Percentiles rank a stretch among this genome's conserved stretches.
These are phyloP conservation scores for Neurospora sp. DNA, from an alignment of 2,329 filamentous ascomycete species.

Conservation along the genomic window DNA sequence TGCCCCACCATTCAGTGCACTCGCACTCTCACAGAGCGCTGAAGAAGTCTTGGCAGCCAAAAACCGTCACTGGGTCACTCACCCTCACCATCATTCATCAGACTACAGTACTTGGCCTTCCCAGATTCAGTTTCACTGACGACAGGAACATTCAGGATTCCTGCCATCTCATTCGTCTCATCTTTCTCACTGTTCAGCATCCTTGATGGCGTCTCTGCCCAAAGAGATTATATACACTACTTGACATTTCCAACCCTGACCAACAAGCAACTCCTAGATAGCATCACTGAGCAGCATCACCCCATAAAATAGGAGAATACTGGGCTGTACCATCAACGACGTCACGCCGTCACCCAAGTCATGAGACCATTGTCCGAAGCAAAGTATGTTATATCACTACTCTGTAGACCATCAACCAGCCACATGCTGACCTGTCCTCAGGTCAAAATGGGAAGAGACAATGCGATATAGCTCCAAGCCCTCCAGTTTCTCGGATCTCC, in stretches of 20 bases:
- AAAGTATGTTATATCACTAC: slow-evolving; percentile 27
- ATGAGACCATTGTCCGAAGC: slow-evolving; percentile 47
- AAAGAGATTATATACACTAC: neutral
- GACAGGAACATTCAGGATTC: neutral
- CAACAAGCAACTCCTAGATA: neutral
- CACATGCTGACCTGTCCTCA: slow-evolving; percentile 21
- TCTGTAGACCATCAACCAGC: neutral
- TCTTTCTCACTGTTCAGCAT: neutral
- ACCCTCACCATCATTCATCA: no score
- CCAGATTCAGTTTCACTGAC: neutral
- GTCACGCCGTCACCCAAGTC: slow-evolving; percentile 6
- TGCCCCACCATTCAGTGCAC: neutral
- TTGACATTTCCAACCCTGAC: neutral
- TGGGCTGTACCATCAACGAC: neutral
- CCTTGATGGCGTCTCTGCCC: neutral
- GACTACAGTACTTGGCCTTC: neutral
- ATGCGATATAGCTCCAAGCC: slow-evolving; percentile 38
- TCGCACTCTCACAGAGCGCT: neutral
- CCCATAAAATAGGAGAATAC: neutral
- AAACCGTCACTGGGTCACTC: neutral
- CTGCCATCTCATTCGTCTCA: neutral
- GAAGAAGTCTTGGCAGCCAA: neutral
- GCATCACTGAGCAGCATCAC: neutral
- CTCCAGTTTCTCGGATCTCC: slow-evolving; percentile 47
- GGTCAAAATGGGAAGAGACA: slow-evolving; percentile 58